Conservation (phyloP, 805 yeast species). For the Monosporozyma aerobia region DNA sequence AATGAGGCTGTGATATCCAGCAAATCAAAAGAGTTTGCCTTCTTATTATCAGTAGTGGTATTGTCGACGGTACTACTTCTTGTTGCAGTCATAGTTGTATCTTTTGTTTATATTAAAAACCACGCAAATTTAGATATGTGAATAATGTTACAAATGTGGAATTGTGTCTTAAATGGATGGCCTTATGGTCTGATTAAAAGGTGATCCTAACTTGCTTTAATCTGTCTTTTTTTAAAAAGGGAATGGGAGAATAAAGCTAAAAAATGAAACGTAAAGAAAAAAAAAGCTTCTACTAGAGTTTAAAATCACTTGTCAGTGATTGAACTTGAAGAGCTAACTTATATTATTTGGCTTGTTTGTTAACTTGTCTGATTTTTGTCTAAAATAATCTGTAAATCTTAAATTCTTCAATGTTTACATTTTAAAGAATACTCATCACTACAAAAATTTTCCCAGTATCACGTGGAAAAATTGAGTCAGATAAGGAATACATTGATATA, state of each 20-base stretch:
- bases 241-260: no score
- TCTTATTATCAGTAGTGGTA: constrained; percentile 3
- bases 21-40: constrained; percentile 30
- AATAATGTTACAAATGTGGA: no score
- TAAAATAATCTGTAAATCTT: neutral
- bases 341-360: neutral
- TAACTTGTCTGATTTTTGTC: no score
- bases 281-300: neutral
- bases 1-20: constrained; percentile 54
- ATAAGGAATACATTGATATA: neutral
- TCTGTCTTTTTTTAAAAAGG: neutral
- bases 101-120: neutral
- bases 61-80: neutral
- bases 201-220: neutral
- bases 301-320: neutral
- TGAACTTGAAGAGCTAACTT: neutral
- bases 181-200: neutral
- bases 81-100: neutral
- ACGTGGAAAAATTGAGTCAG: neutral
- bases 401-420: neutral
- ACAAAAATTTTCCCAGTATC: neutral
- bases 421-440: neutral
- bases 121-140: no score
- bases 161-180: no score
- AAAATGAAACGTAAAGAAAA: neutral